Evolutionary conservation across 2,329 filamentous ascomycete genomes (phyloP), one percentile per base, ranked within the genome.

Genomic region (Ophiosphaerella narmari): DNA sequence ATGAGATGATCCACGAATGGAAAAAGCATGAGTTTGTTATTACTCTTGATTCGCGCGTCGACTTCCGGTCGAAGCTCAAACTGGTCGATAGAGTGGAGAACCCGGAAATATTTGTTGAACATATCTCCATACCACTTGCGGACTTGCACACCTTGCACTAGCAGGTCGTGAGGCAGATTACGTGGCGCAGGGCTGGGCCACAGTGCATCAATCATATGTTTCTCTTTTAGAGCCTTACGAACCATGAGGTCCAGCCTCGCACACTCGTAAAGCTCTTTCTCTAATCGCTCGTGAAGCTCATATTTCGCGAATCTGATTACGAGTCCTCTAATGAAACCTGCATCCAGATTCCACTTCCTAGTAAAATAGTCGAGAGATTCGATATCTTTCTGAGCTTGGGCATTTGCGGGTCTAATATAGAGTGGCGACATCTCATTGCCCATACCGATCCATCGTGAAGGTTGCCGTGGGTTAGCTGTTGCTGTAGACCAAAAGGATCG

Each of bases 71-170:
- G 54, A 0, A 73, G 51, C 23, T 59, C 42, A 23, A 71, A 72
- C 9, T 70, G 60, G 4, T 71, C 69, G 8, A 72, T 44, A 0
- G 63, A 60, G 29, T 63, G 65, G 24, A 73, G 52, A 13, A 60
- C 53, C 4, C 48, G 57, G 45, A 73, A 73, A 48, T 73, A 73
- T 51, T 72, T 73, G 13, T 60, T 53, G 37, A 72, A 72, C 70
- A 73, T 73, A 43, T 72, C 69, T 26, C 68, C 68, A 48, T 71
- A 73, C 69, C 69, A 73, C 31, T 58, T 55, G 8, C 70, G 51
- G 1, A 71, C 67, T 40, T 69, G 63, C 1, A 70, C 65, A 26
- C 69, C 70, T 26, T 72, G 69, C 9, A 65, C 53, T 7, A 71
- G 43, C 31, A 70, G 16, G 29, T 70, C 69, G 7, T 63, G 57